Base-by-base conservation (phyloP, 2,329 filamentous ascomycete species). In the Elsinoe necatrix region DNA sequence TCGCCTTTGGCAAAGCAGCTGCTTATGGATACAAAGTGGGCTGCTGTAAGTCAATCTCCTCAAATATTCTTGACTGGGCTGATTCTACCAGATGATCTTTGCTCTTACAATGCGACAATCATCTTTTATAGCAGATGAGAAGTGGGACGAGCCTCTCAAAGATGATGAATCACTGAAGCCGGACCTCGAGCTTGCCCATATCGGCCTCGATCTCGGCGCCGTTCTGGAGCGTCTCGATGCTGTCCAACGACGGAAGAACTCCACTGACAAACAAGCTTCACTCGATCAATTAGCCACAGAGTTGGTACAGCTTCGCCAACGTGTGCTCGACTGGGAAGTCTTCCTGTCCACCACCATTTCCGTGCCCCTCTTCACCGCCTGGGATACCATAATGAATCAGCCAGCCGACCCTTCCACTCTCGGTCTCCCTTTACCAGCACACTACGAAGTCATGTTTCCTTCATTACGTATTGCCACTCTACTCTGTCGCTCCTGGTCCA, bases 401-500 rank as follows among this genome's bases (percentile, higher is more conserved):
- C 23, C 57, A 59, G 41, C 20, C 20, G 21, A 18, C 35, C 61
- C 6, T 35, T 47, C 18, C 34, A 43, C 27, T 7, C 51, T 37
- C 31, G 29, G 39, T 20, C 21, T 45, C 34, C 31, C 50, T 35
- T 47, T 14, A 23, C 34, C 29, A 18, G 20, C 18, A 41, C 18
- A 20, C 20, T 14, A 54, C 35, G 16, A 58, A n/a, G 37, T 47
- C n/a, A 50, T 34, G 4, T 56, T 55, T 48, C 47, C 47, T 35
- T 35, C 25, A n/a, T 16, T 48, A 11, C 27, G 31, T 29, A 61
- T 55, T 45, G 42, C 43, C 48, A 55, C 35, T 8, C 48, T 42
- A 11, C 16, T 58, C 16, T 35, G 51, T 14, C 60, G 57, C 48
- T 51, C 55, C 55, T 56, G 59, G 56, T 62, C 60, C 18, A 61